These are phyloP conservation scores for Myriangium duriaei DNA, from an alignment of 2,329 filamentous ascomycete species.

Conservation along the genomic window DNA sequence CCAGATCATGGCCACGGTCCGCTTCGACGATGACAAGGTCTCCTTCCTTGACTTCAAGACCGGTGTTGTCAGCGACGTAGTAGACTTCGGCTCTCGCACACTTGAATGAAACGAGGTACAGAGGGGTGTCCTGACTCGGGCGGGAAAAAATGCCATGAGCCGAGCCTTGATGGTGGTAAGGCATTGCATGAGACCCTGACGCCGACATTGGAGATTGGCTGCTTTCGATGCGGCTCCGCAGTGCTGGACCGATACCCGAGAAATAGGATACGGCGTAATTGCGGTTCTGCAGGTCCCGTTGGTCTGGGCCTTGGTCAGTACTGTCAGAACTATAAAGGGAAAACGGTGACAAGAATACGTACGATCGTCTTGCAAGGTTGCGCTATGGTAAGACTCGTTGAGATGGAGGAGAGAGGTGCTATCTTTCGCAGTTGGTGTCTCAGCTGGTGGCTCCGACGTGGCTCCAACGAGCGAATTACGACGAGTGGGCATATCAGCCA, in stretches of 20 bases:
- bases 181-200: slow-evolving; percentile 19
- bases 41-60: slow-evolving; percentile 76
- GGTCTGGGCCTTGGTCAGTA: slow-evolving; percentile 8
- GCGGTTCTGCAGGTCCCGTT: slow-evolving; percentile 11
- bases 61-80: slow-evolving; percentile 91
- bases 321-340: not conserved
- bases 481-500: slow-evolving; percentile 39
- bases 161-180: slow-evolving; percentile 16
- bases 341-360: slow-evolving; percentile 1
- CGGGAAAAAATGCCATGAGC: slow-evolving; percentile 17
- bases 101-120: slow-evolving; percentile 93
- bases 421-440: not conserved
- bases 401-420: not conserved
- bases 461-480: slow-evolving; percentile 22
- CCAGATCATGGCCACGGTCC: slow-evolving; percentile 88
- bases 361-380: slow-evolving; percentile 1
- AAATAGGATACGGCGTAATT: slow-evolving; percentile 14
- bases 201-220: slow-evolving; percentile 12
- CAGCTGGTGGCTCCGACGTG: not conserved
- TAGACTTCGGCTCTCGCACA: slow-evolving; percentile 91
- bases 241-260: slow-evolving; percentile 11
- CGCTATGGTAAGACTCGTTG: slow-evolving; percentile 3
- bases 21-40: slow-evolving; percentile 96
- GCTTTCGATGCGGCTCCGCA: slow-evolving; percentile 12
- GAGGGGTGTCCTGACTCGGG: slow-evolving; percentile 46